Conservation (phyloP, 257 asterid species). For the Solanum microdontum region DNA sequence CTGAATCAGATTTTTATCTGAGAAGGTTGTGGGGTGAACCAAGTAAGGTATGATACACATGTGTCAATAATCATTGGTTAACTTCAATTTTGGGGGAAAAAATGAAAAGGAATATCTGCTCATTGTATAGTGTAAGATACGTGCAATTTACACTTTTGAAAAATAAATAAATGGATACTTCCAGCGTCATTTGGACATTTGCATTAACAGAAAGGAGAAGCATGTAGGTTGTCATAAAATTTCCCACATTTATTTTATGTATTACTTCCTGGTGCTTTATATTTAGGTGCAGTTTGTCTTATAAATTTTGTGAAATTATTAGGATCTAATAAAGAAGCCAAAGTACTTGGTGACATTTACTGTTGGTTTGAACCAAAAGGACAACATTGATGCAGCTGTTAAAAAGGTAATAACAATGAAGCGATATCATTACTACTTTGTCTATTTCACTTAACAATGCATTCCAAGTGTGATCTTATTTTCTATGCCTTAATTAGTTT, state of each 20-base stretch:
- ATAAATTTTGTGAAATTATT: constrained; percentile 12
- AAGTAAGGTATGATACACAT: constrained; percentile 47
- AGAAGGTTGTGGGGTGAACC: constrained; percentile 99
- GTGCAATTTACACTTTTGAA: background rate
- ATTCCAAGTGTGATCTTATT: background rate
- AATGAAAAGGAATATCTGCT: background rate
- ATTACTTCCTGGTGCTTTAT: background rate
- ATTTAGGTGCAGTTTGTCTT: background rate
- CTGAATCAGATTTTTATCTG: constrained; percentile 78
- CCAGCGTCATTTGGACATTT: background rate
- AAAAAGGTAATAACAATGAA: constrained; percentile 50
- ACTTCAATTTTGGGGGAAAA: background rate
- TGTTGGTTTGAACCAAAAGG: constrained; percentile 77
- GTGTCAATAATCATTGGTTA: background rate
- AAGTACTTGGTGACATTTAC: constrained; percentile 89
- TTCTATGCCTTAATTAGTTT: constrained; percentile 37
- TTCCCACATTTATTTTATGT: background rate
- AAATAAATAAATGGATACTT: background rate
- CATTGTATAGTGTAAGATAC: background rate
- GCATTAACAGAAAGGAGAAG: background rate
- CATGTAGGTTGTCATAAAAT: background rate
- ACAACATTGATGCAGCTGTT: constrained; percentile 62
- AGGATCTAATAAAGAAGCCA: constrained; percentile 90
- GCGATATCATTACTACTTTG: background rate
- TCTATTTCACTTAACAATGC: background rate